Evolutionary conservation across 2,329 filamentous ascomycete species (phyloP), one percentile per base, ranked within the genome.

Genomic region (Xylariaceae sp.): DNA sequence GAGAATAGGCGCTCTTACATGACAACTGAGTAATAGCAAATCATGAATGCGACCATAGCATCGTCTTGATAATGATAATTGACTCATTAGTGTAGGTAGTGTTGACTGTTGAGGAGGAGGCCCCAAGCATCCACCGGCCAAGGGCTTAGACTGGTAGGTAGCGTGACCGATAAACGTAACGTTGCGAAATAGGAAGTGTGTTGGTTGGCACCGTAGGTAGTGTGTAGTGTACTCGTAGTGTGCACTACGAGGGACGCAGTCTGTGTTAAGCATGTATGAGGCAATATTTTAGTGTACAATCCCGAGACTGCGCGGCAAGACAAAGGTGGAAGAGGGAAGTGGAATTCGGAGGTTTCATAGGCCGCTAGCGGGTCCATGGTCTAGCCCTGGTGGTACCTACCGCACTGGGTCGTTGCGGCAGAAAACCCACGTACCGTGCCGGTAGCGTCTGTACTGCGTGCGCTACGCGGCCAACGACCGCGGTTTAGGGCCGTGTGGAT

Each of bases 101-200:
- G 23, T 30, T 30, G 23, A 30, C 23, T 30, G 23, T 30, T 30
- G 23, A 30, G 23, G 23, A 30, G 59, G 65, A 65, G 65, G 64
- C 61, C 66, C 64, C 65, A 65, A 65, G 23, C 61, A 56, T 56
- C 57, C 57, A 56, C 54, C 54, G 50, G 50, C 56, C 51, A 57
- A 13, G 50, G 10, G 42, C 37, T 15, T 48, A 57, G 55, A 61
- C 56, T 53, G 23, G 23, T 30, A 59, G 49, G 57, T 60, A 51
- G 49, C 18, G 49, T 35, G 47, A 18, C 47, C 48, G 59, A 57
- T 57, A 55, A 64, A 69, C 55, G 68, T 70, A 70, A 70, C 68
- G 68, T 70, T 70, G 67, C 68, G 66, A 62, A 66, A 30, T 30
- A 30, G 4, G 23, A 30, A 30, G 23, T 30, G 23, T 30, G 23